These are phyloP conservation scores for Candida oleophila DNA, from an alignment of 805 yeast genomes.

Conservation along the genomic window DNA sequence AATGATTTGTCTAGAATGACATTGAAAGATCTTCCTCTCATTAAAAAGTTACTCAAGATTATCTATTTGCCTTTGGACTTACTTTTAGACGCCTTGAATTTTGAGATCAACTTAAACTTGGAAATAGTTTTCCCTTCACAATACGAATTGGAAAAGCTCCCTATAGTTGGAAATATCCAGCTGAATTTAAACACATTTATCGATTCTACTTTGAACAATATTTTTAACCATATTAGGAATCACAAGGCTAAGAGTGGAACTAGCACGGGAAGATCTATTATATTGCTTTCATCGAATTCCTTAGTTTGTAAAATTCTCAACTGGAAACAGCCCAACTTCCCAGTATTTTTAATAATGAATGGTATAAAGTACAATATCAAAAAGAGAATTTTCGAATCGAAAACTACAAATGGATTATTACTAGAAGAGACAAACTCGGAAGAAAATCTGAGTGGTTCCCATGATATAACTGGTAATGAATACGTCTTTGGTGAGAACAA, in stretches of 20 bases:
- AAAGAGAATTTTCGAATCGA: slow-evolving; percentile 31
- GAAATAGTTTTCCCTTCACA: slow-evolving; percentile 76
- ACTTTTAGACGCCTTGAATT: slow-evolving; percentile 55
- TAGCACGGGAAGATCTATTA: slow-evolving; percentile 55
- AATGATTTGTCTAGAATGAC: slow-evolving; percentile 38
- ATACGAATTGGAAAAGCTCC: slow-evolving; percentile 36
- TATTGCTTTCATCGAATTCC: slow-evolving; percentile 84
- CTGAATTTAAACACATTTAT: slow-evolving; percentile 68
- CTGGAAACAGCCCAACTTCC: slow-evolving; percentile 98
- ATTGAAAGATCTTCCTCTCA: slow-evolving; percentile 32
- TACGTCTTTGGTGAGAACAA: background rate
- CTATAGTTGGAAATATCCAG: slow-evolving; percentile 41
- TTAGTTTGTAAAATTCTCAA: slow-evolving; percentile 89
- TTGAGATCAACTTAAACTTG: slow-evolving; percentile 63
- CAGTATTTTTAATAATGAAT: slow-evolving; percentile 82
- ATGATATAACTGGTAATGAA: background rate
- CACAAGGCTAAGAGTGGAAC: slow-evolving; percentile 23
- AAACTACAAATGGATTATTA: slow-evolving; percentile 41
- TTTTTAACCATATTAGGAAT: slow-evolving; percentile 73
- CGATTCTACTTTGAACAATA: slow-evolving; percentile 66
- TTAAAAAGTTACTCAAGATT: slow-evolving; percentile 45
- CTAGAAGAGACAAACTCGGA: slow-evolving; percentile 19
- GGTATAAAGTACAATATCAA: slow-evolving; percentile 47
- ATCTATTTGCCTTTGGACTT: slow-evolving; percentile 60
- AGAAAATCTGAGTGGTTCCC: background rate